Conservation (phyloP, 2,329 filamentous ascomycete species). For the Diplodia seriata region DNA sequence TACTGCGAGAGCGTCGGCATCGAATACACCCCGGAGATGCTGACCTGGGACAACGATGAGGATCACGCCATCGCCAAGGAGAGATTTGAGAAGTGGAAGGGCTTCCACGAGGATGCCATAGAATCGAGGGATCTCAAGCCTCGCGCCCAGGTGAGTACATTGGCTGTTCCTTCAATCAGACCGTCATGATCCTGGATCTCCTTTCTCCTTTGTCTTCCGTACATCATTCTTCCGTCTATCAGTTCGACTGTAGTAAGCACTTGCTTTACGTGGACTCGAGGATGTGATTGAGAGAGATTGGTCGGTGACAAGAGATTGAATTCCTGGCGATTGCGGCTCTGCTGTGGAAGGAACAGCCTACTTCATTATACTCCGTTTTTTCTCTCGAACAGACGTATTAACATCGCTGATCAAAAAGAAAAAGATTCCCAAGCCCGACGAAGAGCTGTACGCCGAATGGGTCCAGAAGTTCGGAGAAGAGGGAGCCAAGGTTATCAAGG, state of each 20-base stretch:
- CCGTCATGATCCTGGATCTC: not conserved
- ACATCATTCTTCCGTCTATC: conserved; percentile 21
- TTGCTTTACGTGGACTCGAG: conserved; percentile 13
- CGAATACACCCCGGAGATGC: conserved; percentile 77
- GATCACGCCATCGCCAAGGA: conserved; percentile 71
- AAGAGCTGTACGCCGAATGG: conserved; percentile 76
- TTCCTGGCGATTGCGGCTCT: not conserved
- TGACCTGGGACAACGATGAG: conserved; percentile 81
- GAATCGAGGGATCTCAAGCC: conserved; percentile 78
- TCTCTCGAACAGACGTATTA: conserved; percentile 19
- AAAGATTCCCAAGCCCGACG: conserved; percentile 68
- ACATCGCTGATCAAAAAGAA: conserved; percentile 47
- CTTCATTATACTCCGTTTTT: conserved; percentile 6
- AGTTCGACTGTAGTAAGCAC: conserved; percentile 11
- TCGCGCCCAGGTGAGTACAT: conserved; percentile 63
- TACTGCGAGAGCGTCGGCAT: conserved; percentile 86
- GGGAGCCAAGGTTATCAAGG: conserved; percentile 71
- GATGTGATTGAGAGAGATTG: conserved; percentile 7
- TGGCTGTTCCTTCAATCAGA: conserved; percentile 21
- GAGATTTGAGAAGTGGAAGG: conserved; percentile 95
- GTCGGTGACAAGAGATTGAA: conserved; percentile 12
- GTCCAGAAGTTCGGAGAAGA: conserved; percentile 74
- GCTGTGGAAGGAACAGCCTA: conserved; percentile 10
- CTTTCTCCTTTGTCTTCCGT: conserved; percentile 14
- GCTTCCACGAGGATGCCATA: conserved; percentile 95